Conservation (phyloP, 164 flowering plant species). For the Buxus sempervirens region DNA sequence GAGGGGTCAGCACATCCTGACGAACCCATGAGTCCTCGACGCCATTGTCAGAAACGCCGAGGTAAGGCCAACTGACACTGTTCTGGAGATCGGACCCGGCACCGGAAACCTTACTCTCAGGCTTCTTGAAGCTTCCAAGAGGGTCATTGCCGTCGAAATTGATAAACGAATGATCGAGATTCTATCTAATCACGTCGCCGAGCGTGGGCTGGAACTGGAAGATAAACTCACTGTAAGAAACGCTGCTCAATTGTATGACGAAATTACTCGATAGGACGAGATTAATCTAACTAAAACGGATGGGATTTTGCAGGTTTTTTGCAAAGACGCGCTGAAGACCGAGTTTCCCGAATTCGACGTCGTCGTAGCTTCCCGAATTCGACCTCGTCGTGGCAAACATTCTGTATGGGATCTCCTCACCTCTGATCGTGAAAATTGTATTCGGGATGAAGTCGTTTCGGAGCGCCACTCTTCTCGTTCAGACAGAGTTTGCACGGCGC, state of each 20-base stretch:
- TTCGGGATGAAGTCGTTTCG: conserved; percentile 49
- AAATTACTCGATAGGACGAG: conserved; percentile 37
- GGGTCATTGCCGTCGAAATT: conserved; percentile 73
- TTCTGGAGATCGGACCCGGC: conserved; percentile 94
- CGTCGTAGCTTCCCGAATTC: conserved; percentile 65
- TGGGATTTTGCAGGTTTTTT: conserved; percentile 56
- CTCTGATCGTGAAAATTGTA: conserved; percentile 66
- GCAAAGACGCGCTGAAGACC: conserved; percentile 66
- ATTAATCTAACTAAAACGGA: neutral
- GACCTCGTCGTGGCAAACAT: conserved; percentile 94
- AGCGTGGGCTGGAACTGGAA: conserved; percentile 39
- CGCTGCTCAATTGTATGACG: conserved; percentile 31
- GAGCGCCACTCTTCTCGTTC: conserved; percentile 80
- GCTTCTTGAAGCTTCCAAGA: conserved; percentile 66
- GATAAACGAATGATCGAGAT: conserved; percentile 77
- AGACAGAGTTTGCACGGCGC: conserved; percentile 86
- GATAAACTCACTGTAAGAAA: conserved; percentile 50
- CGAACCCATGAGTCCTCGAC: conserved; percentile 72
- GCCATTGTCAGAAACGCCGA: conserved; percentile 61
- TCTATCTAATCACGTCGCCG: conserved; percentile 56
- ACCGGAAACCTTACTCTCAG: conserved; percentile 90
- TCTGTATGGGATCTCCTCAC: conserved; percentile 84
- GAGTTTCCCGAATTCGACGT: conserved; percentile 77
- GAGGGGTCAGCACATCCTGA: conserved; percentile 87
- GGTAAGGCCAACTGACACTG: conserved; percentile 56